Evolutionary conservation across 805 yeast species (phyloP), one percentile per base, ranked within the genome.

Genomic region (Teunomyces pallodes): DNA sequence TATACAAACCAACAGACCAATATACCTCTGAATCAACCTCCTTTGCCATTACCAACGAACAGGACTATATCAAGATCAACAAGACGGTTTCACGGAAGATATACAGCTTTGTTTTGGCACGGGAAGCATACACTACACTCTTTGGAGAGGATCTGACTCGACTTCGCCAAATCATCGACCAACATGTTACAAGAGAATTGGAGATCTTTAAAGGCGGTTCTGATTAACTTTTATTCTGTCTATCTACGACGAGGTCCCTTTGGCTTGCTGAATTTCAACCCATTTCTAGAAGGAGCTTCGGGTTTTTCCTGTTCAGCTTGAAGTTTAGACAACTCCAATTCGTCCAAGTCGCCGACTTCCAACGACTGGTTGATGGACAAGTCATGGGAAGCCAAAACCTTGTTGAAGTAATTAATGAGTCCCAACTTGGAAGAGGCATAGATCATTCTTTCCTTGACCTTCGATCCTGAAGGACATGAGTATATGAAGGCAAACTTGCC

Each of bases 391-490:
- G 61, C 62, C 39, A 67, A 67, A 6, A 60, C 48, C 14, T 60
- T 52, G 50, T 76, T 72, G 60, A 87, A 69, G 49, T 77, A 74
- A 41, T 72, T 74, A 30, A 83, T 65, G 46, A 86, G 75, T 6
- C 85, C 86, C 45, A 74, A 76, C 60, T 83, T 86, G 52, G 85
- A 86, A 2, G 96, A 80, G 1, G 99, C 98, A 60, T 90, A 90
- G 44, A 90, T 65, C 97, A 92, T 92, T 58, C 98, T 79, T 45
- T 90, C 94, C 65, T 85, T 87, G 36, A 94, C 94, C 66, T 83
- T 84, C 38, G 96, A 85, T 1, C 91, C 90, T 0, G 95, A 82
- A 3, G 99, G 98, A 65, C 97, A 91, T 6, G 92, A 77, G 62
- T 89, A 89, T 29, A 91, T 80, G 64, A 92, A 90, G 30, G 80